Evolutionary conservation across 257 asterid genomes (phyloP), one percentile per base, ranked within the genome.

Genomic region (Forsythia viridissima): DNA sequence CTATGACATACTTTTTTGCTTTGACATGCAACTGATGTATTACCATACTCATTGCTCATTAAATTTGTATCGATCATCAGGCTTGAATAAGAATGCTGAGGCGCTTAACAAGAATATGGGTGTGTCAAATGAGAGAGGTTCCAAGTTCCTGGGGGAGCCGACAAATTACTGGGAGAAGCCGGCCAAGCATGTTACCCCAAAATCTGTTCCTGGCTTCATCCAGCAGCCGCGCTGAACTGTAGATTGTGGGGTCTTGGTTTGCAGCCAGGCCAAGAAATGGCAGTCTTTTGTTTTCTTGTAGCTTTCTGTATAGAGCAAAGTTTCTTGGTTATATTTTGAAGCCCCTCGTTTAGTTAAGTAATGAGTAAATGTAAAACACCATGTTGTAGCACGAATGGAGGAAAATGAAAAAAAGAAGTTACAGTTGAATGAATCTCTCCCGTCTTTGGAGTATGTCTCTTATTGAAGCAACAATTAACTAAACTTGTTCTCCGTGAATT

Each of bases 141-240:
- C 79, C 66, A 88, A 57, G 80, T 84, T 83, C 36, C 85, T 80
- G 2, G 75, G 81, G 48, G 94, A 82, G 38, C 80, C 86, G 12
- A 46, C 82, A 65, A 89, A 72, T 80, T 77, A 79, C 77, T 83
- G 86, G 89, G 97, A 88, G 89, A 92, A 87, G 85, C 93, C 94
- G 24, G 88, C 90, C 10, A 91, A 87, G 88, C 66, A 80, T 16
- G 84, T 89, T 38, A 85, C 83, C 86, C 87, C 96, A 6, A 90
- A 74, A 70, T 83, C 81, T 92, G 85, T 90, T 83, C 91, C 94
- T 5, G 91, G 96, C 55, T 88, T 78, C 90, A 94, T 94, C 87
- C 97, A 92, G 87, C 98, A 91, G 88, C 98, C 97, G 2, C 97
- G 90, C 79, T 92, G 90, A 91, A 83, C 20, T 42, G 71, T 24